These are phyloP conservation scores for Gnaphalium uliginosum DNA, from an alignment of 129 eudicot genomes.

Conservation along the genomic window DNA sequence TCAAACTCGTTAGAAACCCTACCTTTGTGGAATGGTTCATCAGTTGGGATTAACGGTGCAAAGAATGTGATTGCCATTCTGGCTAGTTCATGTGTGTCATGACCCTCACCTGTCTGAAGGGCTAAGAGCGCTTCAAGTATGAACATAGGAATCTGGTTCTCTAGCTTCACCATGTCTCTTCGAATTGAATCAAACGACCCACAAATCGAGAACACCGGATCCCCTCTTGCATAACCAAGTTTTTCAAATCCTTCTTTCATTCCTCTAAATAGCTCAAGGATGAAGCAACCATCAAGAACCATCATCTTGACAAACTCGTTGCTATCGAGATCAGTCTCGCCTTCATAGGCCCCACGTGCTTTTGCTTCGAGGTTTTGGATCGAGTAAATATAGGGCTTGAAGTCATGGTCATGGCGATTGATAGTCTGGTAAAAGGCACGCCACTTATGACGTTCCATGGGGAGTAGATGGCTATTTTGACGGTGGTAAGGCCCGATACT, in stretches of 20 bases:
- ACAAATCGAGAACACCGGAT: constrained; percentile 69
- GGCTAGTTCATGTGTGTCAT: constrained; percentile 31
- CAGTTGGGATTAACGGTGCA: constrained; percentile 59
- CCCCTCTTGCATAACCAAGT: constrained; percentile 52
- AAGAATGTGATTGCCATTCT: constrained; percentile 51
- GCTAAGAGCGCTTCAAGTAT: constrained; percentile 44
- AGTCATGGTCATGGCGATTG: constrained; percentile 41
- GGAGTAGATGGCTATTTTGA: constrained; percentile 45
- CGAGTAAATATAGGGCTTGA: constrained; percentile 47
- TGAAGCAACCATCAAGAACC: constrained; percentile 62
- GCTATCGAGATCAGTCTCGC: constrained; percentile 44
- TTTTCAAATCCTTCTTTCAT: constrained; percentile 41
- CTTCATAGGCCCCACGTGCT: constrained; percentile 63
- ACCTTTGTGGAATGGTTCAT: constrained; percentile 51
- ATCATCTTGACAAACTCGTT: constrained; percentile 60
- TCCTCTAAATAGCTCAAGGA: constrained; percentile 65
- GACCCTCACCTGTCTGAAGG: constrained; percentile 39
- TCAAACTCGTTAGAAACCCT: constrained; percentile 40
- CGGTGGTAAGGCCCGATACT: constrained; percentile 75
- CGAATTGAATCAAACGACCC: constrained; percentile 67
- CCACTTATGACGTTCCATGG: constrained; percentile 81
- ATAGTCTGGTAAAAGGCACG: constrained; percentile 51
- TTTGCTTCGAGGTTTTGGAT: constrained; percentile 51
- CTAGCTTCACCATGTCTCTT: constrained; percentile 76
- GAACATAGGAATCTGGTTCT: constrained; percentile 69